Evolutionary conservation across 192 early-diverging fungal species (phyloP).

Genomic region (Spizellomyces punctatus): DNA sequence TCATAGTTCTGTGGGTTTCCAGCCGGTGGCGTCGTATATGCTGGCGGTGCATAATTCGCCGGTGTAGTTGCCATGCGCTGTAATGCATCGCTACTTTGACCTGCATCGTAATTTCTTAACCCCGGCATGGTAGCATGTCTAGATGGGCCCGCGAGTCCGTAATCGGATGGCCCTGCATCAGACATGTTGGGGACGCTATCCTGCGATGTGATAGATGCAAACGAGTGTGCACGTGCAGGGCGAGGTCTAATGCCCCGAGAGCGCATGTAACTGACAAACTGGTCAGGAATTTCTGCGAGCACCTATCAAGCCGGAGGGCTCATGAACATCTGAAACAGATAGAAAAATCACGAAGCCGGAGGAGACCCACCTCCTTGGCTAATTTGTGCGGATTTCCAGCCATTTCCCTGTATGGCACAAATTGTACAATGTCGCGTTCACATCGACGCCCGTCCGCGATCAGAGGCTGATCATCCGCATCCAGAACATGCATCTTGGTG

Average conservation of each 20-base stretch:
- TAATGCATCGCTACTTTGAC: neutral
- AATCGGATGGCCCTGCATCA: neutral
- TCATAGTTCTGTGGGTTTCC: too few relatives aligned
- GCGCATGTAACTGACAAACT: constrained; percentile 55
- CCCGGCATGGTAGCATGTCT: neutral
- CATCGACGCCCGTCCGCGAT: constrained; percentile 12
- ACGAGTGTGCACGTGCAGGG: neutral
- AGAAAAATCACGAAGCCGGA: neutral
- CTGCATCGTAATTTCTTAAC: neutral
- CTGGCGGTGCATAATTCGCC: too few relatives aligned
- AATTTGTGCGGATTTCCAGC: constrained; percentile 29
- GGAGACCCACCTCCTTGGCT: constrained; percentile 31
- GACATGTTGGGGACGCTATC: neutral
- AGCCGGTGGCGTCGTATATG: too few relatives aligned
- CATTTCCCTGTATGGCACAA: constrained; percentile 52
- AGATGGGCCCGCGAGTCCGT: neutral
- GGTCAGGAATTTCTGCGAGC: constrained; percentile 58
- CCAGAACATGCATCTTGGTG: constrained; percentile 50
- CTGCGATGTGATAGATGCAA: neutral
- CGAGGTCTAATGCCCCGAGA: constrained; percentile 38
- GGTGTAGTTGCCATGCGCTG: neutral
- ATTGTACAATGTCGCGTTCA: constrained; percentile 60
- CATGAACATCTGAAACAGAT: neutral
- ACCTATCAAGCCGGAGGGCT: constrained; percentile 12
- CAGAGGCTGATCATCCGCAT: constrained; percentile 47